Evolutionary conservation across 345 rosid species (phyloP).

Genomic region (Tarenaya hassleriana): DNA sequence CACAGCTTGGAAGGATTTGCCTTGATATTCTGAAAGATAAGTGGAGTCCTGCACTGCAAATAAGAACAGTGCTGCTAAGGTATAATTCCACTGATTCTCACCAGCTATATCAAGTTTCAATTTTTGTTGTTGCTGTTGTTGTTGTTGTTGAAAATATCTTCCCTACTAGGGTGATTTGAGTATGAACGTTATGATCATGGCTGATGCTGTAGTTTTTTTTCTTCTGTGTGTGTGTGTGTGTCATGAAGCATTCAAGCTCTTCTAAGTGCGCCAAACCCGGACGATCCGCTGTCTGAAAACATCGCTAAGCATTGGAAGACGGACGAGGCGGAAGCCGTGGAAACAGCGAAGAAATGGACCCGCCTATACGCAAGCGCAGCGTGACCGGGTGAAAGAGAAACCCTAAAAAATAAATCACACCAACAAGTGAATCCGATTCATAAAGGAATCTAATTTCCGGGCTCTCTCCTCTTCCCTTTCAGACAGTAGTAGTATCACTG

Average conservation of each 20-base stretch:
- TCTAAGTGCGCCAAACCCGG: slow-evolving; percentile 96
- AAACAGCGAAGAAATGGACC: slow-evolving; percentile 99
- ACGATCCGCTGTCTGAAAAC: slow-evolving; percentile 97
- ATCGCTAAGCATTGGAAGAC: slow-evolving; percentile 99
- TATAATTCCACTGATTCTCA: slow-evolving; percentile 23
- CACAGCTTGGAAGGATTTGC: slow-evolving; percentile 77
- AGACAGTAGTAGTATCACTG: too few relatives aligned
- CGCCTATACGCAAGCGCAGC: slow-evolving; percentile 86
- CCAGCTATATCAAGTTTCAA: slow-evolving; percentile 7
- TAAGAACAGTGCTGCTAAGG: slow-evolving; percentile 96
- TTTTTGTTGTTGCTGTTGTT: too few relatives aligned
- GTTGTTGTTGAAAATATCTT: too few relatives aligned
- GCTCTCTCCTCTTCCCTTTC: too few relatives aligned
- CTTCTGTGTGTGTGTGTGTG: background rate
- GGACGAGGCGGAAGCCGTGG: slow-evolving; percentile 94
- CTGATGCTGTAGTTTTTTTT: background rate
- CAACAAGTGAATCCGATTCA: too few relatives aligned
- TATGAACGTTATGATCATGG: too few relatives aligned
- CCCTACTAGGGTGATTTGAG: too few relatives aligned
- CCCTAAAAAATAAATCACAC: too few relatives aligned
- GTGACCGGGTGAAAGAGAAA: slow-evolving; percentile 32
- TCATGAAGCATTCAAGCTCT: slow-evolving; percentile 80
- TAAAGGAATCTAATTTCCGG: too few relatives aligned
- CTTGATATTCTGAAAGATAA: slow-evolving; percentile 93
- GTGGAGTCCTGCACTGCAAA: slow-evolving; percentile 99